phyloP scores from a whole-genome alignment of 306 rosid genomes.

The Elaeagnus macrophylla region DNA sequence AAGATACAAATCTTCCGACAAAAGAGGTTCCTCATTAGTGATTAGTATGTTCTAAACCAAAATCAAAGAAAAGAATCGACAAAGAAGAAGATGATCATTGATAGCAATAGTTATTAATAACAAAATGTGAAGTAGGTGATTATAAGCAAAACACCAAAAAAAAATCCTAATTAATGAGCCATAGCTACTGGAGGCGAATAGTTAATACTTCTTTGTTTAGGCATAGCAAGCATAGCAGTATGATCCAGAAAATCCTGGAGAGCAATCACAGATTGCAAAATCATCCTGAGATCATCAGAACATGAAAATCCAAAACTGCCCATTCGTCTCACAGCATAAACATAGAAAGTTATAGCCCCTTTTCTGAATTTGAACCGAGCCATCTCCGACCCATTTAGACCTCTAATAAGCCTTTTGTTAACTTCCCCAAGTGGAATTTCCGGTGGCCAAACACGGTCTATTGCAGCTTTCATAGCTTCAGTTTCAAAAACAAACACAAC shows the following conservation, averaged over 20 bases:
- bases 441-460: background rate
- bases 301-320: conserved; percentile 59
- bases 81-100: too few relatives aligned
- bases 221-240: conserved; percentile 88
- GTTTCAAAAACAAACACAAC: conserved; percentile 39
- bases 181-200: conserved; percentile 59
- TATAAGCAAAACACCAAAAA: background rate
- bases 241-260: conserved; percentile 96
- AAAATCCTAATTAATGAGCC: conserved; percentile 51
- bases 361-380: background rate
- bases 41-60: too few relatives aligned
- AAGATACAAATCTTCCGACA: too few relatives aligned
- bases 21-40: too few relatives aligned
- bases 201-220: conserved; percentile 67
- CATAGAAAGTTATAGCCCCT: conserved; percentile 58
- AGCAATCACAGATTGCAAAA: conserved; percentile 73
- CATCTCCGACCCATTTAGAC: background rate
- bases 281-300: conserved; percentile 58
- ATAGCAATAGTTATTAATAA: too few relatives aligned
- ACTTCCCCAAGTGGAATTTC: background rate
- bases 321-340: conserved; percentile 59
- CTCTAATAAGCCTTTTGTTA: background rate
- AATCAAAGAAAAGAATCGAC: too few relatives aligned
- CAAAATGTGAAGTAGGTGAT: too few relatives aligned
- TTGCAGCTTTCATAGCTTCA: background rate